Base-by-base conservation (phyloP, 345 rosid genomes). In the Euphorbia lathyris region DNA sequence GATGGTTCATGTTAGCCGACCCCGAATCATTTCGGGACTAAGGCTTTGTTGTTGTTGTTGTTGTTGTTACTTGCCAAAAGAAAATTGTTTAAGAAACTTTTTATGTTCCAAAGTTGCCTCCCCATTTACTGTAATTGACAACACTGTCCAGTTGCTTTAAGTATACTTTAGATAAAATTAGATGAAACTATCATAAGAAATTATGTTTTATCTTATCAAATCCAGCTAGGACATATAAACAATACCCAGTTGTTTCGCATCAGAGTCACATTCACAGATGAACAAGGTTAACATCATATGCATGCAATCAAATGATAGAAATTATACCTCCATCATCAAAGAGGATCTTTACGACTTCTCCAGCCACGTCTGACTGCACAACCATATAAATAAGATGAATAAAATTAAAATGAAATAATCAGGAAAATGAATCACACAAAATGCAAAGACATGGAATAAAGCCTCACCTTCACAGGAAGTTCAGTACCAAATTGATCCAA, bases 291-390 rank as follows among this genome's bases (percentile, higher is more conserved):
- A 55, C 34, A 67, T 10, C 29, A 62, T 32, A 57, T 26, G 48
- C 25, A 30, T 25, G 17, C 27, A 67, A 43, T 26, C 57, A 43
- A 68, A 65, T 8, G 60, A 43, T n/a, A 13, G 64, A 67, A 60
- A 63, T 34, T 71, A 27, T 86, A 95, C 99, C 97, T 92, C 96
- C 97, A 52, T 92, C 96, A 62, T 85, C 74, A 25, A 86, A 79
- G 64, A 95, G 88, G 74, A 95, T 73, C 90, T 90, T 92, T 48
- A 95, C 72, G 78, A 92, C 86, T 83, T 90, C 93, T 51, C 97
- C 99, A 66, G 90, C 91, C 55, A 84, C 90, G 80, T 87, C 92
- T 0, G 99, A 87, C 99, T 95, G 97, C 72, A 83, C 84, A 81
- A 68, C 23, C 30, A 77, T 71, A 47, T 71, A 47, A 7, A 67